Evolutionary conservation across 176 grass and related monocot species (phyloP), one percentile per base, ranked within the genome.

Genomic region (Elymus sibiricus): DNA sequence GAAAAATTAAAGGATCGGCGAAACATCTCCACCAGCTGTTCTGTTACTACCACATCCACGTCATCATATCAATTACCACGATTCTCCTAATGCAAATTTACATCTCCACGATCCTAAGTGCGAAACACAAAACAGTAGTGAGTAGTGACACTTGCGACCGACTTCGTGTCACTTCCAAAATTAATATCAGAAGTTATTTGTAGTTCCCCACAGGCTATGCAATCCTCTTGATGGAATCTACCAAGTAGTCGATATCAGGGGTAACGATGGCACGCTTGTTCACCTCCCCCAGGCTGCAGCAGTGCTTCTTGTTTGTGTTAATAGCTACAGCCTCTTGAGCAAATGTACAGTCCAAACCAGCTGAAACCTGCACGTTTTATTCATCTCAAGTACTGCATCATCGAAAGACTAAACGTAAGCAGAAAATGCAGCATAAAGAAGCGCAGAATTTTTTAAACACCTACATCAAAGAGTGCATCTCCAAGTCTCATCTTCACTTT

Each of bases 401-500:
- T 32, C 3, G 17, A 69, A 76, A 49, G 27, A 69, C n/a, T 72
- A 84, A 47, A 73, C 19, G 7, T 58, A 58, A 58, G 53, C 32
- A 59, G 44, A 43, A 22, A 80, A 42, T 34, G 64, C 66, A 86
- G 29, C 9, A 58, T 32, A 53, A 25, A 80, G 19, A 86, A 86
- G 24, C 43, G 58, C 5, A 39, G 7, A 17, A 13, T 19, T 43
- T 43, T 37, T 40, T 56, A n/a, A 62, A 26, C 75, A 93, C 89
- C 77, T 65, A 98, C 93, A 87, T 93, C 89, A 80, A 95, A 93
- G 17, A 89, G 62, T 27, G 34, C 47, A 53, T 98, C 89, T 84
- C 95, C 87, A 3, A 93, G 74, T 37, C 66, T 89, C 93, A 98
- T 98, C 89, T 93, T 98, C 49, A 98, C 72, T 92, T 95, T 92